Evolutionary conservation across 192 early-diverging fungal genomes (phyloP).

Genomic region (Pilobolus umbonatus): DNA sequence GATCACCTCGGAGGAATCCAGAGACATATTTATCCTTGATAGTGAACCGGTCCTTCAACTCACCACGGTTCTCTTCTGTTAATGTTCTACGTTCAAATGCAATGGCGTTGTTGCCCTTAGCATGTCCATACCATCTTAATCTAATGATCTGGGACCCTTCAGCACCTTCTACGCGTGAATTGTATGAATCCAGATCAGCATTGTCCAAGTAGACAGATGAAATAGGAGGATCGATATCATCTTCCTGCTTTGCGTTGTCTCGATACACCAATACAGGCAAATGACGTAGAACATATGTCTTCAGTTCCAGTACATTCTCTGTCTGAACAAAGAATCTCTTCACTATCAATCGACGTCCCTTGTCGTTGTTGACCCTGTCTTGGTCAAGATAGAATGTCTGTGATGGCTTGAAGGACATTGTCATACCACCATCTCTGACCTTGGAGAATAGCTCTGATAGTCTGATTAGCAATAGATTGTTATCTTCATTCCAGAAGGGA

Average conservation of each 20-base stretch:
- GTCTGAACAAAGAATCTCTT: constrained; percentile 88
- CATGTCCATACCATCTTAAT: constrained; percentile 86
- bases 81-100: constrained; percentile 64
- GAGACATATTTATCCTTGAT: constrained; percentile 94
- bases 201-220: constrained; percentile 95
- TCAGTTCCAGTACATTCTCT: constrained; percentile 92
- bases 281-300: constrained; percentile 84
- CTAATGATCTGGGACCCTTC: constrained; percentile 89
- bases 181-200: constrained; percentile 81
- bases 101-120: constrained; percentile 22
- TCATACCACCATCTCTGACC: constrained; percentile 47
- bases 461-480: constrained; percentile 78
- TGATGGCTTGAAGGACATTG: constrained; percentile 32
- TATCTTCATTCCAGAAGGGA: constrained; percentile 83
- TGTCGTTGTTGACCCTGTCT: neutral
- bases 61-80: constrained; percentile 81
- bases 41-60: constrained; percentile 87
- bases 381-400: neutral
- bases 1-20: constrained; percentile 75
- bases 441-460: constrained; percentile 77
- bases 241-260: constrained; percentile 54
- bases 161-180: constrained; percentile 79
- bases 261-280: constrained; percentile 89
- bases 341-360: constrained; percentile 14
- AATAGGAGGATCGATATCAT: constrained; percentile 78